phyloP scores from a whole-genome alignment of 1,284 basidiomycete genomes.

The Cryptococcus neoformans region DNA sequence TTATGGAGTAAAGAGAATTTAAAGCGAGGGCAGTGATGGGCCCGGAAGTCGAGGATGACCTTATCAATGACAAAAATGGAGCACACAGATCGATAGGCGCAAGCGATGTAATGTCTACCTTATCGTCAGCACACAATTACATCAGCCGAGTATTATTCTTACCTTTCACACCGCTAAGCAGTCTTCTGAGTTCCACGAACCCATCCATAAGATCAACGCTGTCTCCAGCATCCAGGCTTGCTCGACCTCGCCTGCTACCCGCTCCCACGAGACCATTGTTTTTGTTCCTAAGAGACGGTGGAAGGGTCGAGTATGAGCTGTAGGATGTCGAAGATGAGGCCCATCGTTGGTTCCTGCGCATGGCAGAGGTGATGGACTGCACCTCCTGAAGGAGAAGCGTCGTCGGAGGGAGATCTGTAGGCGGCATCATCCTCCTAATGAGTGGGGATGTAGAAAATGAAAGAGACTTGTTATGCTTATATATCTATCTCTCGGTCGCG shows the following conservation, averaged over 20 bases:
- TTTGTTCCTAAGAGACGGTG: slow-evolving; percentile 22
- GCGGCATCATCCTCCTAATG: background rate
- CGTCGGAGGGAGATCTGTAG: slow-evolving; percentile 39
- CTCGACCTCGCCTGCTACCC: slow-evolving; percentile 11
- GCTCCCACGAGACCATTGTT: slow-evolving; percentile 1
- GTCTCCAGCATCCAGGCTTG: slow-evolving; percentile 19
- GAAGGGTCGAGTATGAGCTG: slow-evolving; percentile 18
- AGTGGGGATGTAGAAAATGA: too few species aligned
- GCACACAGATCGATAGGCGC: slow-evolving; percentile 61
- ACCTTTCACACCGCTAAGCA: slow-evolving; percentile 72
- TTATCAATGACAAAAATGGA: slow-evolving; percentile 90
- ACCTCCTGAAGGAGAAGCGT: slow-evolving; percentile 62
- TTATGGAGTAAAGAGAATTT: slow-evolving; percentile 81
- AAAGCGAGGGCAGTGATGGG: slow-evolving; percentile 90
- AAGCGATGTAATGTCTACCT: slow-evolving; percentile 60
- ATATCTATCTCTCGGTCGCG: too few species aligned
- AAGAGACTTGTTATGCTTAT: too few species aligned
- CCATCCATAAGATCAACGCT: slow-evolving; percentile 75
- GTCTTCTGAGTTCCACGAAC: slow-evolving; percentile 80
- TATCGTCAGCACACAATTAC: background rate
- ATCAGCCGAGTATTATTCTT: slow-evolving; percentile 26
- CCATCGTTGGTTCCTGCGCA: slow-evolving; percentile 97
- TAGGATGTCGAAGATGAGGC: slow-evolving; percentile 54
- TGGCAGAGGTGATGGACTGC: slow-evolving; percentile 85
- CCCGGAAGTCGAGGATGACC: slow-evolving; percentile 88